Evolutionary conservation across 2,329 filamentous ascomycete species (phyloP).

Genomic region (Westerdykella aurantiaca): DNA sequence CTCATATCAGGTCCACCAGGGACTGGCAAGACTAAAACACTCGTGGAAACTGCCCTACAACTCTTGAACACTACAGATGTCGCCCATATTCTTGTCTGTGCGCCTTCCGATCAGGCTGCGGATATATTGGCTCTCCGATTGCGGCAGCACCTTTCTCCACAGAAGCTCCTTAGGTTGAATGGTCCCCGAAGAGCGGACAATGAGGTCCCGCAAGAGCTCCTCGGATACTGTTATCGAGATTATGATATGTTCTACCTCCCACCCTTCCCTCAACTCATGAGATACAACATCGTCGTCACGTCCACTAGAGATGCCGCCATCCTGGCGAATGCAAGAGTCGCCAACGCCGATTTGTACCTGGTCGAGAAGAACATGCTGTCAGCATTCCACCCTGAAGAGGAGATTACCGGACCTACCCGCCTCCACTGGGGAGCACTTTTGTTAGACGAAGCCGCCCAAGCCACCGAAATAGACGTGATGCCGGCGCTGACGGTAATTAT

Average conservation of each 20-base stretch:
- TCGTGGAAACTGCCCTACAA: constrained; percentile 42
- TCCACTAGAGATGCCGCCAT: constrained; percentile 40
- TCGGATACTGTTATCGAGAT: constrained; percentile 37
- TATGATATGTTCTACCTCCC: constrained; percentile 41
- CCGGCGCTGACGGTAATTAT: constrained; percentile 39
- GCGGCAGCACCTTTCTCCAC: constrained; percentile 30
- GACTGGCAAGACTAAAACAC: constrained; percentile 50
- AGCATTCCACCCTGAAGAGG: constrained; percentile 25
- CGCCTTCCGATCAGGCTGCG: constrained; percentile 45
- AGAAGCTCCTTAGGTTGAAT: constrained; percentile 41
- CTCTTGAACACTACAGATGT: constrained; percentile 17
- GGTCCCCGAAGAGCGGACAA: constrained; percentile 36
- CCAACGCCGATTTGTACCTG: constrained; percentile 38
- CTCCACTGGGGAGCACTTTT: constrained; percentile 43
- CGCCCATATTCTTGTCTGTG: constrained; percentile 40
- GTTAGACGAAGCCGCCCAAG: constrained; percentile 45
- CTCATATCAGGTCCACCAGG: constrained; percentile 47
- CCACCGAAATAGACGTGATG: constrained; percentile 40
- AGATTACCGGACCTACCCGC: background rate
- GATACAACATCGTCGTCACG: constrained; percentile 40
- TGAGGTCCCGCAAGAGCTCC: constrained; percentile 39
- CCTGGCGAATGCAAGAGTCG: constrained; percentile 39
- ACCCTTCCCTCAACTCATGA: constrained; percentile 35
- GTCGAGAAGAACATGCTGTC: constrained; percentile 31
- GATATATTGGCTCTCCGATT: constrained; percentile 41